A percentile compares a stretch with the other conserved stretches of the same genome.
Evolutionary conservation across 768 basidiomycete genomes (phyloP).

Genomic region (Trametes cubensis): DNA sequence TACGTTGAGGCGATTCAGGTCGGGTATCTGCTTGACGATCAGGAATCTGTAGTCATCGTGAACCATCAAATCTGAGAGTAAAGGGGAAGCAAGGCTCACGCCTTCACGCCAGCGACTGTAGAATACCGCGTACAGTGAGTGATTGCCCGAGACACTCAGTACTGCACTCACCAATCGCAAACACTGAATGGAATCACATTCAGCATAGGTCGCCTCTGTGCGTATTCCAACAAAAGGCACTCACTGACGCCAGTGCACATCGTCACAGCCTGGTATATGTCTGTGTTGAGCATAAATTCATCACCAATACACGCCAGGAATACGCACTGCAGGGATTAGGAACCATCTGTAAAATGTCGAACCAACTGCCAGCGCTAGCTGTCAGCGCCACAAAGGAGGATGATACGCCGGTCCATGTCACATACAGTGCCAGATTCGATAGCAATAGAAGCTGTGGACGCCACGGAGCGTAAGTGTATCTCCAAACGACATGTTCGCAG

Average conservation of each 20-base stretch:
- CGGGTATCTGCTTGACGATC: too few relatives aligned
- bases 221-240: not conserved
- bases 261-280: not conserved
- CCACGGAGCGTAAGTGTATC: too few relatives aligned
- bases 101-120: not conserved
- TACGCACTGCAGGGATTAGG: not conserved
- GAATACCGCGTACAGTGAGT: not conserved
- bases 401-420: too few relatives aligned
- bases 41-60: too few relatives aligned
- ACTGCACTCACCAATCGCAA: not conserved
- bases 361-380: not conserved
- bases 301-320: too few relatives aligned
- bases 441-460: not conserved
- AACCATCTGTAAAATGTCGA: not conserved
- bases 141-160: too few relatives aligned
- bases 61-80: too few relatives aligned
- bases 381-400: not conserved
- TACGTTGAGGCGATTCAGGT: too few relatives aligned
- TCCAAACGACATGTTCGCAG: not conserved
- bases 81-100: not conserved
- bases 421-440: not conserved
- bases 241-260: not conserved
- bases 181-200: not conserved
- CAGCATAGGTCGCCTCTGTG: too few relatives aligned
- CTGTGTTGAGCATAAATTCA: too few relatives aligned